A percentile compares a stretch with the other conserved stretches of the same genome.
Conservation (phyloP, 1,284 basidiomycete species). For the Irpex sp. region DNA sequence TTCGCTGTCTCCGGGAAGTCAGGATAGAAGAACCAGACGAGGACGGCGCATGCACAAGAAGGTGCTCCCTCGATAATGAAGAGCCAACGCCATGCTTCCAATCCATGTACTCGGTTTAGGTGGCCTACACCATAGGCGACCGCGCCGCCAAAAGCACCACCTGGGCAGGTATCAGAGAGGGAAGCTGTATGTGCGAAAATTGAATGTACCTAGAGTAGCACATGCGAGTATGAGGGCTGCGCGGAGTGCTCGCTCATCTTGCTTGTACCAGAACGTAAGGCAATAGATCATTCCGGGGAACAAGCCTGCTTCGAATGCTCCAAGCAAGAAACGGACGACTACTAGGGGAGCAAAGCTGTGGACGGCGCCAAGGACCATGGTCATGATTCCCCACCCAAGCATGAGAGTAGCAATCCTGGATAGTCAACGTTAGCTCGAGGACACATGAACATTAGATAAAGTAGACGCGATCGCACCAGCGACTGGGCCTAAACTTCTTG, state of each 20-base stretch:
- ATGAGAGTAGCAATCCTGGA: constrained; percentile 32
- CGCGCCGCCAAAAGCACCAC: constrained; percentile 42
- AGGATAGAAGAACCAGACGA: constrained; percentile 9
- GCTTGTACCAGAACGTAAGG: constrained; percentile 38
- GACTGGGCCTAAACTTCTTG: constrained; percentile 36
- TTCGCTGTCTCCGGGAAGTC: constrained; percentile 11
- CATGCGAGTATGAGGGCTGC: constrained; percentile 36
- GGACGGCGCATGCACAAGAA: constrained; percentile 9
- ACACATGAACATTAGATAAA: background rate
- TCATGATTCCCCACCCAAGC: constrained; percentile 39
- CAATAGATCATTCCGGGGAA: constrained; percentile 55
- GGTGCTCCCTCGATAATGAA: constrained; percentile 35
- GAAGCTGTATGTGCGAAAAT: background rate
- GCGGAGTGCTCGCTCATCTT: constrained; percentile 36
- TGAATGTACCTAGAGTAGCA: constrained; percentile 27
- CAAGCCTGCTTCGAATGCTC: constrained; percentile 62
- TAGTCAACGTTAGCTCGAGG: background rate
- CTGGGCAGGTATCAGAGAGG: constrained; percentile 3
- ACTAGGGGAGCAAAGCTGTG: constrained; percentile 31
- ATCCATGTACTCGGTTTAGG: background rate
- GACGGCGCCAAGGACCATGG: constrained; percentile 32
- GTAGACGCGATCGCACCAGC: constrained; percentile 14
- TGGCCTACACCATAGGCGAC: constrained; percentile 31
- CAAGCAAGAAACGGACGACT: constrained; percentile 56
- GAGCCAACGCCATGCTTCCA: constrained; percentile 27